Base-by-base conservation (phyloP, 768 basidiomycete species). In the Lactarius evosmus region DNA sequence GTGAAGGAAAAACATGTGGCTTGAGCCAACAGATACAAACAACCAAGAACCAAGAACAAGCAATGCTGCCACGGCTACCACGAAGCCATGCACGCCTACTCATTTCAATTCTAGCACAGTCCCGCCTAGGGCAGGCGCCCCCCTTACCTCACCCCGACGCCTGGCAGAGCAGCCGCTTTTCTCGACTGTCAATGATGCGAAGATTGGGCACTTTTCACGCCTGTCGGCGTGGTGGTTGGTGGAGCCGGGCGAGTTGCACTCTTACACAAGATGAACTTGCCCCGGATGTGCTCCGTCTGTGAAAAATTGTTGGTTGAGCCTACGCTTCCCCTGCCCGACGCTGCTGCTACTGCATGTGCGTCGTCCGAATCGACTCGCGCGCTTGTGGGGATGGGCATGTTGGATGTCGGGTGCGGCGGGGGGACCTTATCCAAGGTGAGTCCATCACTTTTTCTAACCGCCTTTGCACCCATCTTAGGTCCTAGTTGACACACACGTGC, bases 151-250 rank as follows among this genome's bases (percentile, higher is more conserved):
- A 25, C 12, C 25, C 0, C 46, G 19, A 32, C 19, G 29, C 51
- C 29, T 19, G 3, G 4, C 51, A 30, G 51, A 52, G 7, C 33
- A 38, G 22, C 38, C 38, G 19, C 3, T 4, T 1, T 22, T 44
- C 1, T 81, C 80, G 29, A 80, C 87, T 2, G 82, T 94, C 69
- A 95, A 96, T 72, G 72, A 80, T 0, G 81, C 80, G 58, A 95
- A 98, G 75, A 89, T 97, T 40, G 86, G 89, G 0, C 91, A 93
- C 74, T 97, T 98, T 74, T 93, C 95, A 2, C 80, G 82, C 30
- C 85, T 97, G 6, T 92, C 93, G 2, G 86, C 89, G n/a, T 80
- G 86, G 70, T 98, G 95, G 95, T 98, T 95, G 95, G 87, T 95
- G 74, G 93, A 96, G 72, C 83, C 80, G 22, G 95, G 96, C 69